A percentile compares a stretch with the other conserved stretches of the same genome.
Conservation (phyloP, 306 rosid species). For the Ormosia semicastrata region DNA sequence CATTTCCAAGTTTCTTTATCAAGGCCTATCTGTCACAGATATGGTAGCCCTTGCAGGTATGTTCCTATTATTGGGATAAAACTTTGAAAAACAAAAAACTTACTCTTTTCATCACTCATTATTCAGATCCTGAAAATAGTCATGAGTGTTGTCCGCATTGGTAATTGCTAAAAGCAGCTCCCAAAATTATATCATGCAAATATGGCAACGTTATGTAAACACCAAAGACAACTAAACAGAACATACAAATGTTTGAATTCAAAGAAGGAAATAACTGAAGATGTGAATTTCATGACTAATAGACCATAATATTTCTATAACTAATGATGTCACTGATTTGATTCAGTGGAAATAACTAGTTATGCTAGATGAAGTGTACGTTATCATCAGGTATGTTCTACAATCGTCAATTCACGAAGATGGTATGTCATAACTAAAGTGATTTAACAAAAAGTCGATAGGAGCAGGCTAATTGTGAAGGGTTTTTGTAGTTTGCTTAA, state of each 20-base stretch:
- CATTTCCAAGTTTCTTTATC: constrained; percentile 80
- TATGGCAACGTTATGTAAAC: background rate
- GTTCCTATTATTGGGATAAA: background rate
- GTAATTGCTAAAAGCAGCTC: background rate
- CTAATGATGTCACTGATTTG: background rate
- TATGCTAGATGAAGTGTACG: background rate
- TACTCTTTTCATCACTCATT: background rate
- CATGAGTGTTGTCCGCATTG: background rate
- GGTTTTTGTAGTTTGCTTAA: too few relatives aligned
- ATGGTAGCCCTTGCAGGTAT: constrained; percentile 85
- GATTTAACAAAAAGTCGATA: too few relatives aligned
- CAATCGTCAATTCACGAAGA: background rate
- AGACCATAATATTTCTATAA: background rate
- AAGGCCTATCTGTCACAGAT: constrained; percentile 81
- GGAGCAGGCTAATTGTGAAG: too few relatives aligned
- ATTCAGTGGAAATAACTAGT: background rate
- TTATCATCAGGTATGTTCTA: background rate
- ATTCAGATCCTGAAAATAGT: background rate
- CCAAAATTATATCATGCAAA: background rate
- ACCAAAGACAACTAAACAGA: background rate
- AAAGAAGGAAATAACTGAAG: background rate
- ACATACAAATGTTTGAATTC: background rate
- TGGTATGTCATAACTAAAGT: background rate
- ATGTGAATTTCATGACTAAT: background rate
- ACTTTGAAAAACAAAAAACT: background rate